Percentiles rank a stretch among this genome's conserved stretches.
Evolutionary conservation across 805 yeast species (phyloP).

Genomic region (Hanseniaspora pseudoguilliermondii): DNA sequence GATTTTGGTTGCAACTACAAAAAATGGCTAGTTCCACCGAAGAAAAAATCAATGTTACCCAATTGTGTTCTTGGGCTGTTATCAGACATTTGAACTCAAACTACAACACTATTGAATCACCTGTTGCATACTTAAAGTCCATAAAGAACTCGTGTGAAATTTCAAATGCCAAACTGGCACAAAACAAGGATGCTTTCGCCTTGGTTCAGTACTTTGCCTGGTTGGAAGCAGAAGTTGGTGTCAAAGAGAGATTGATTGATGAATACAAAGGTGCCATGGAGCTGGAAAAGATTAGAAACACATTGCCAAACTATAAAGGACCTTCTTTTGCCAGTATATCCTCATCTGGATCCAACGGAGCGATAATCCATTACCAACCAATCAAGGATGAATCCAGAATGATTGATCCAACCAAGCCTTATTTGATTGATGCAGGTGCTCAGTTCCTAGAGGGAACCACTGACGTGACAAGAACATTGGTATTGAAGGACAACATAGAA

Average conservation of each 20-base stretch:
- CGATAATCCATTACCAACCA: conserved; percentile 68
- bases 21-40: conserved; percentile 16
- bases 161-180: conserved; percentile 60
- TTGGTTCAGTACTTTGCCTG: conserved; percentile 65
- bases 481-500: conserved; percentile 43
- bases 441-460: conserved; percentile 92
- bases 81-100: conserved; percentile 34
- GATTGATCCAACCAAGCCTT: conserved; percentile 56
- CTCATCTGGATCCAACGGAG: conserved; percentile 62
- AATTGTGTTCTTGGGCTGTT: conserved; percentile 56
- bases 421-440: conserved; percentile 79
- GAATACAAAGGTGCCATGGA: conserved; percentile 58
- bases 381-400: conserved; percentile 41
- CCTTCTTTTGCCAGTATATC: conserved; percentile 67
- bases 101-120: conserved; percentile 37
- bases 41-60: conserved; percentile 39
- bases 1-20: conserved; percentile 47
- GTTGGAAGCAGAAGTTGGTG: conserved; percentile 51
- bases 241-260: conserved; percentile 34
- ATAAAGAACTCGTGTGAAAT: conserved; percentile 65
- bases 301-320: conserved; percentile 47
- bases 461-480: conserved; percentile 82
- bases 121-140: conserved; percentile 56
- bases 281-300: conserved; percentile 41
- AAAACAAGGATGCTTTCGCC: conserved; percentile 72